Base-by-base conservation (phyloP, 2,329 filamentous ascomycete genomes). In the Myriosclerotinia scirpicola region DNA sequence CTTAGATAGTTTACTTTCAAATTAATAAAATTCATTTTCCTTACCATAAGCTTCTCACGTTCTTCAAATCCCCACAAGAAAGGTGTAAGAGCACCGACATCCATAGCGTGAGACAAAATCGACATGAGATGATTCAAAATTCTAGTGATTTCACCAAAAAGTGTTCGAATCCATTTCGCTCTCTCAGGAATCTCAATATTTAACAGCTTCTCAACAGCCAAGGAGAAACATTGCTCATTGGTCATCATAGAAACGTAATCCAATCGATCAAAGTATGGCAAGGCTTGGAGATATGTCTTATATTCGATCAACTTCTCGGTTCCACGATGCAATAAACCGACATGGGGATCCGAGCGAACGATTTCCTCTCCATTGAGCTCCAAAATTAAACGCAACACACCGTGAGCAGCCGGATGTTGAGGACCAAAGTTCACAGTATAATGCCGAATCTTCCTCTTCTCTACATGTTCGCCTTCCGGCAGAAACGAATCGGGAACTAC, bases 201-300 rank as follows among this genome's bases (percentile, higher is more conserved):
- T 75, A 99, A 84, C 69, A 99, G 85, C 85, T 99, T 99, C 86
- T 99, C 95, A 66, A 98, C 94, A 26, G 93, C 95, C 72, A 99
- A 85, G 48, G 93, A 88, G 81, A 92, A 99, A 78, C 93, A 97
- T 82, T 99, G 95, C 85, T 99, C 95, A 81, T 99, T 99, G 76
- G 95, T 99, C 95, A 99, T 99, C 96, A 99, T 99, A 76, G 93
- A 97, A 74, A 97, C 93, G 80, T 99, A 99, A 81, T 99, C 95
- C 79, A 99, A 85, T 74, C 95, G 92, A 82, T 99, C 95, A 79
- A 99, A 99, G 84, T 99, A 99, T 66, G 95, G 95, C 77, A 99
- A 84, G 67, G 95, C 95, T 84, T 99, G 95, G 77, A 98, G 86
- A 78, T 99, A 99, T 74, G 94, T 97, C 86, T 97, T 97, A 87